phyloP scores from a whole-genome alignment of 441 rosid species.

The Flueggea neowawraea region DNA sequence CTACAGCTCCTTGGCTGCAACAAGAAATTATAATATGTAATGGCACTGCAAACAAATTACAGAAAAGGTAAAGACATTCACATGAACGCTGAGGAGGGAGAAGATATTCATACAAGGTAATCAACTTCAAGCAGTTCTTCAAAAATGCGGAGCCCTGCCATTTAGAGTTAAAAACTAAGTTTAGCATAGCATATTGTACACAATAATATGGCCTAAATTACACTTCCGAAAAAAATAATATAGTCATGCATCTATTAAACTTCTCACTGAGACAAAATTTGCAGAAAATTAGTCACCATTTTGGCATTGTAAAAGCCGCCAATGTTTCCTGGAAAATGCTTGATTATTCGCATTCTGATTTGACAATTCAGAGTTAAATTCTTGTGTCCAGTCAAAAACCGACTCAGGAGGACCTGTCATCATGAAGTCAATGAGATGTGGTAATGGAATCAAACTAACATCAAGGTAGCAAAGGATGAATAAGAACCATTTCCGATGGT shows the following conservation, averaged over 20 bases:
- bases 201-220: not conserved
- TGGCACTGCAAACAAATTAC: slow-evolving; percentile 14
- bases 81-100: too few species aligned
- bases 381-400: slow-evolving; percentile 89
- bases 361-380: slow-evolving; percentile 70
- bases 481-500: slow-evolving; percentile 94
- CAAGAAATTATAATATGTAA: slow-evolving; percentile 22
- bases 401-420: slow-evolving; percentile 89
- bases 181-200: not conserved
- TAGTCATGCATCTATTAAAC: slow-evolving; percentile 8
- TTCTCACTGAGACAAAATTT: slow-evolving; percentile 8
- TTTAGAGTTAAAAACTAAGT: too few species aligned
- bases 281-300: slow-evolving; percentile 55
- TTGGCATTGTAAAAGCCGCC: slow-evolving; percentile 99
- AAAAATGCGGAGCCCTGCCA: slow-evolving; percentile 97
- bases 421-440: slow-evolving; percentile 26
- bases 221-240: not conserved
- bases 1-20: slow-evolving; percentile 99
- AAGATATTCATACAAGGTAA: slow-evolving; percentile 73
- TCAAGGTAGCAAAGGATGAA: slow-evolving; percentile 16
- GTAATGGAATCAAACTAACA: slow-evolving; percentile 15
- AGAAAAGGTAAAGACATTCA: not conserved
- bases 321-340: slow-evolving; percentile 95
- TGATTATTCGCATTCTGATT: slow-evolving; percentile 78
- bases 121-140: slow-evolving; percentile 99